Evolutionary conservation across 192 early-diverging fungal genomes (phyloP).

Genomic region (Gaertneriomyces semiglobifer): DNA sequence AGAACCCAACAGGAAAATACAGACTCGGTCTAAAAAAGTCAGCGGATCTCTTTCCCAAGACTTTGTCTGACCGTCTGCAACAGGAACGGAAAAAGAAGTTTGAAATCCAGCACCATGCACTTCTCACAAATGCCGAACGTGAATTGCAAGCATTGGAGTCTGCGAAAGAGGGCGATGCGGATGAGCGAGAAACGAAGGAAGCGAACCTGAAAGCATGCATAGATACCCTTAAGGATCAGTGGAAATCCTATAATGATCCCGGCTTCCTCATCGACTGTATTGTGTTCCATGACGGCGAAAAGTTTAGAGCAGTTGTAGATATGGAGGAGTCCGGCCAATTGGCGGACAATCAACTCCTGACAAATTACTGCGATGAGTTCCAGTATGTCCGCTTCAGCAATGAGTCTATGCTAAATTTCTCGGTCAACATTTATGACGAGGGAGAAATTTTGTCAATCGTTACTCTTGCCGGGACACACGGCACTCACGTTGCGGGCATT

Average conservation of each 20-base stretch:
- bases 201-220: constrained; percentile 64
- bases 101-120: constrained; percentile 40
- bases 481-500: constrained; percentile 94
- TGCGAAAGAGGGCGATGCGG: constrained; percentile 38
- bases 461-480: constrained; percentile 76
- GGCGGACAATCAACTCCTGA: constrained; percentile 47
- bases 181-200: constrained; percentile 42
- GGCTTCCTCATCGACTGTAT: constrained; percentile 71
- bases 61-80: constrained; percentile 42
- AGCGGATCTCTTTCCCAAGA: constrained; percentile 70
- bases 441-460: constrained; percentile 70
- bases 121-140: constrained; percentile 35
- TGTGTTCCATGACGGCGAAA: constrained; percentile 81
- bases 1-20: constrained; percentile 77
- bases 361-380: constrained; percentile 69
- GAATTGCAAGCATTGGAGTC: constrained; percentile 49
- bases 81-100: constrained; percentile 38
- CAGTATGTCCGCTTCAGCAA: constrained; percentile 73
- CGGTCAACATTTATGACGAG: constrained; percentile 90
- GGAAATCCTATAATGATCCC: constrained; percentile 67
- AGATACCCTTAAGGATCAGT: constrained; percentile 59
- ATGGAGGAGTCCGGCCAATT: constrained; percentile 76
- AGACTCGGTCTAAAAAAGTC: constrained; percentile 76
- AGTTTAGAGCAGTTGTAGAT: constrained; percentile 85
- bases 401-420: constrained; percentile 79